Evolutionary conservation across 805 yeast species (phyloP).

Genomic region (Monosporozyma yasuniensis): DNA sequence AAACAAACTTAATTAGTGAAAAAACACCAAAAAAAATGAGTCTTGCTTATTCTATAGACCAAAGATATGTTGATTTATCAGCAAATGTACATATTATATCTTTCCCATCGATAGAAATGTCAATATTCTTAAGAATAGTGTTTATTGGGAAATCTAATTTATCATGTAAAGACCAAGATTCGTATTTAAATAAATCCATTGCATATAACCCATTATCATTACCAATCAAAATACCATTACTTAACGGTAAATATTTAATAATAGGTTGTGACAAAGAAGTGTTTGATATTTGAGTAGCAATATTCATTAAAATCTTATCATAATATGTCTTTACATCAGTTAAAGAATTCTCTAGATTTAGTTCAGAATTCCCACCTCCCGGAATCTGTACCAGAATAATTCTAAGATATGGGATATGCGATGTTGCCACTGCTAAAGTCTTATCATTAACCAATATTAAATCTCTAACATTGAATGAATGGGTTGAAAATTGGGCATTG

Average conservation of each 20-base stretch:
- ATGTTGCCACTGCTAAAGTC: slow-evolving; percentile 54
- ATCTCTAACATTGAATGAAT: slow-evolving; percentile 39
- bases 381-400: slow-evolving; percentile 47
- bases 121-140: slow-evolving; percentile 23
- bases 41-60: neutral
- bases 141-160: slow-evolving; percentile 26
- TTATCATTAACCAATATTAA: slow-evolving; percentile 51
- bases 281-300: slow-evolving; percentile 23
- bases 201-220: slow-evolving; percentile 23
- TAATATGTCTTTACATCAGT: slow-evolving; percentile 10
- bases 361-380: slow-evolving; percentile 1
- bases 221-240: slow-evolving; percentile 22
- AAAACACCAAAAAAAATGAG: neutral
- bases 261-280: slow-evolving; percentile 26
- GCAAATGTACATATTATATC: slow-evolving; percentile 8
- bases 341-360: neutral
- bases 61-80: slow-evolving; percentile 1
- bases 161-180: slow-evolving; percentile 29
- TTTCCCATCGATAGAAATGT: slow-evolving; percentile 6
- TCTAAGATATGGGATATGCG: slow-evolving; percentile 72
- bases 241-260: slow-evolving; percentile 10
- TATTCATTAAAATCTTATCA: slow-evolving; percentile 21
- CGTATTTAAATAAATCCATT: slow-evolving; percentile 20
- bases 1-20: neutral
- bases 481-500: slow-evolving; percentile 62